Base-by-base conservation (phyloP, 768 basidiomycete genomes). In the Lepiota venenata region DNA sequence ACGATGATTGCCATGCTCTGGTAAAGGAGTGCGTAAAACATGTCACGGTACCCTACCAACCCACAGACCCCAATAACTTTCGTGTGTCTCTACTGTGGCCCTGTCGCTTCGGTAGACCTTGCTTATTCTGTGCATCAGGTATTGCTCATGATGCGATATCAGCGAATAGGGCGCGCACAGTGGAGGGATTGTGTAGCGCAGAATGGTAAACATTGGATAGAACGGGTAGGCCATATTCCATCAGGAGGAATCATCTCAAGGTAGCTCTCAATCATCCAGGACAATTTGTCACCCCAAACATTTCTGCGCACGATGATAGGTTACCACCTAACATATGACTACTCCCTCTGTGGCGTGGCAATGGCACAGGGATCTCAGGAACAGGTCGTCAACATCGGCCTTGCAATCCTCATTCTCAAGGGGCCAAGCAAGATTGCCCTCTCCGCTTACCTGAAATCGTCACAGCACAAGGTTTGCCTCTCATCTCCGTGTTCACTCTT, bases 71-170 rank as follows among this genome's bases (percentile, higher is more conserved):
- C 25, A 84, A 90, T 36, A 80, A 79, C 3, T 84, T 88, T 60
- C 82, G 88, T 91, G 65, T 67, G 87, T 76, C 15, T 29, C 15
- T 48, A 11, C 36, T 18, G 46, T 40, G 0, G 21, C 15, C 16
- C 20, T 43, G 32, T n/a, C 32, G 3, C 32, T 32, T 11, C 32
- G 9, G 32, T 9, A 11, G 39, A 4, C 16, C n/a, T 32, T 14
- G 41, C 22, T 22, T 35, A 47, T 35, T 57, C 58, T 51, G 45
- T 35, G 55, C 43, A 47, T 39, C 53, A 91, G 89, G 88, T 18
- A 0, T 72, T 91, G 11, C 82, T 91, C 60, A 90, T 91, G 89
- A 91, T 91, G 89, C 74, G 88, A 14, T 89, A 91, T 66, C 76
- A 88, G 52, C 82, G 89, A 37, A 87, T 91, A 68, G 87, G 89